A percentile compares a stretch with the other conserved stretches of the same genome.
Conservation (phyloP, 805 yeast species). For the Candida multigemmis region DNA sequence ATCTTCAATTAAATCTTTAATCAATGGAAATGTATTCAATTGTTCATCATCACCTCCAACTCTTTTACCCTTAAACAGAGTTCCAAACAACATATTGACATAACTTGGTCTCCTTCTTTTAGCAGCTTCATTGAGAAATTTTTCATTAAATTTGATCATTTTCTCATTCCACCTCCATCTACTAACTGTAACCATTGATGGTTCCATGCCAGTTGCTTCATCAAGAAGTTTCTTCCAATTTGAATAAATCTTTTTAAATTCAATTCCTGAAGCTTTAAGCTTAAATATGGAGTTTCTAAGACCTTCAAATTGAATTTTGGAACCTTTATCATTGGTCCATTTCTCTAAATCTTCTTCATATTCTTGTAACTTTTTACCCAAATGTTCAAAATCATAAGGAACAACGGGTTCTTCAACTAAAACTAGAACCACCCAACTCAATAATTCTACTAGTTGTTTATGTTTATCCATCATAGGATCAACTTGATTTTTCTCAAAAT, state of each 20-base stretch:
- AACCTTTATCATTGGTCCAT: conserved; percentile 12
- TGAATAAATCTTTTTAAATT: conserved; percentile 43
- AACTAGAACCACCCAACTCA: conserved; percentile 45
- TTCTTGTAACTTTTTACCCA: conserved; percentile 34
- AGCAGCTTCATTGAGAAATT: conserved; percentile 38
- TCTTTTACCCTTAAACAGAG: conserved; percentile 50
- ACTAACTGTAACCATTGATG: conserved; percentile 59
- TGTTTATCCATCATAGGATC: conserved; percentile 54
- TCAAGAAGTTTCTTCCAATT: conserved; percentile 50
- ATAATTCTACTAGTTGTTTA: conserved; percentile 43
- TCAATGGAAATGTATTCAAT: conserved; percentile 67
- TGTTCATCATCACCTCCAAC: conserved; percentile 20
- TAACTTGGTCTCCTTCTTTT: conserved; percentile 52
- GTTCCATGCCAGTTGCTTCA: conserved; percentile 50
- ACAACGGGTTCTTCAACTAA: conserved; percentile 70
- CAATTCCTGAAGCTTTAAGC: conserved; percentile 27
- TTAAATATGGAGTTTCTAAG: conserved; percentile 15
- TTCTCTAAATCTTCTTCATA: conserved; percentile 39
- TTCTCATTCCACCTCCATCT: conserved; percentile 80
- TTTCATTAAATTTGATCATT: conserved; percentile 44
- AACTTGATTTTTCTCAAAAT: conserved; percentile 34
- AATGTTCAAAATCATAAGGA: conserved; percentile 51
- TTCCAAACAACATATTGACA: conserved; percentile 61
- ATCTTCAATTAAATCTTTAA: conserved; percentile 55
- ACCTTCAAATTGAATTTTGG: conserved; percentile 11